phyloP scores from a whole-genome alignment of 139 green algal genomes.

The Chlamydomonas sphaeroides region DNA sequence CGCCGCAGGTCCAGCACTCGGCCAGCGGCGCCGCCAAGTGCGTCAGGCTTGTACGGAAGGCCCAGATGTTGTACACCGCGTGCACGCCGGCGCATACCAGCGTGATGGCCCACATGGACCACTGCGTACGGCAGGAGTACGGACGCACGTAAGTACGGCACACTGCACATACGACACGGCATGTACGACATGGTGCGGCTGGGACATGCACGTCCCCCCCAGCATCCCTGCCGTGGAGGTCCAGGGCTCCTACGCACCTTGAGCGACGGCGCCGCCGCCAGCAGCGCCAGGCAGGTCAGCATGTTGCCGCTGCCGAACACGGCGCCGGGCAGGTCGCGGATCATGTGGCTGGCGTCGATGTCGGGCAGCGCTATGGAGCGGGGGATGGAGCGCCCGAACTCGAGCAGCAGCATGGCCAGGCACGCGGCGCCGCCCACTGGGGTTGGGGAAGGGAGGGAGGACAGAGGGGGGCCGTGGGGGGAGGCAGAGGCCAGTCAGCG shows the following conservation, averaged over 20 bases:
- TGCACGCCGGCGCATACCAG: conserved; percentile 52
- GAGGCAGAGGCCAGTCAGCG: too few relatives aligned
- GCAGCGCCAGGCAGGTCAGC: conserved; percentile 48
- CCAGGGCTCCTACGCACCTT: too few relatives aligned
- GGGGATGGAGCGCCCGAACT: conserved; percentile 30
- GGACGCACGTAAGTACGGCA: too few relatives aligned
- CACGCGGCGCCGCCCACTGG: conserved; percentile 38
- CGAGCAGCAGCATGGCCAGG: conserved; percentile 36
- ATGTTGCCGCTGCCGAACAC: conserved; percentile 41
- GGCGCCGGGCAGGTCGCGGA: conserved; percentile 46
- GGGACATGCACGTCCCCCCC: too few relatives aligned
- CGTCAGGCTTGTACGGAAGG: neutral
- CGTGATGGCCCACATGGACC: conserved; percentile 54
- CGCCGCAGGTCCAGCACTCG: conserved; percentile 34
- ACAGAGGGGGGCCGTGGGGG: neutral
- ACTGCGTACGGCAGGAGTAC: too few relatives aligned
- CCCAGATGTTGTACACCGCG: conserved; percentile 40
- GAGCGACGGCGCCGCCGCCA: conserved; percentile 52
- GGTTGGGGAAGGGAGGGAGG: neutral
- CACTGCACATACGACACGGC: too few relatives aligned
- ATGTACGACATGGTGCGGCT: too few relatives aligned
- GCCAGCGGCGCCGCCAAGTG: neutral
- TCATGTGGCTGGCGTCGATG: conserved; percentile 33
- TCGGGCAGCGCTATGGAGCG: conserved; percentile 38
- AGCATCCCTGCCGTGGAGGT: too few relatives aligned